These are phyloP conservation scores for Ustilago lituana DNA, from an alignment of 1,284 basidiomycete genomes.

Conservation along the genomic window DNA sequence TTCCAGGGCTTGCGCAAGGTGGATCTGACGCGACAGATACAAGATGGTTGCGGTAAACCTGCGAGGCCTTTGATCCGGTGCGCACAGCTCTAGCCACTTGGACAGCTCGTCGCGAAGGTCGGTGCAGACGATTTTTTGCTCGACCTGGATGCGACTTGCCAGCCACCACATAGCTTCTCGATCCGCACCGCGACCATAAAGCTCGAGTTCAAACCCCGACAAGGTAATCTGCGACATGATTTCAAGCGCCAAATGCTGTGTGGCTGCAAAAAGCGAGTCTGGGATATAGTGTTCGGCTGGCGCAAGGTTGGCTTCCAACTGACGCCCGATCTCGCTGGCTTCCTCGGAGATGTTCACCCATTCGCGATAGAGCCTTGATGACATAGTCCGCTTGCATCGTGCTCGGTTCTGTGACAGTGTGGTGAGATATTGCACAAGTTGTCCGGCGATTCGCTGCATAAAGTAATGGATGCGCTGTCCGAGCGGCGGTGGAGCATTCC, in stretches of 20 bases:
- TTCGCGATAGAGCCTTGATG: constrained; percentile 37
- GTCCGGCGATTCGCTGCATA: constrained; percentile 34
- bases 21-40: constrained; percentile 31
- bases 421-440: constrained; percentile 47
- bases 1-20: constrained; percentile 30
- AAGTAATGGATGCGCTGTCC: constrained; percentile 43
- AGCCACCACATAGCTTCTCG: constrained; percentile 46
- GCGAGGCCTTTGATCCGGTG: constrained; percentile 11
- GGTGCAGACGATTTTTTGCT: constrained; percentile 34
- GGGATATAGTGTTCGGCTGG: constrained; percentile 29
- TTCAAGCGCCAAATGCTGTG: constrained; percentile 74
- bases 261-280: constrained; percentile 68
- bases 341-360: constrained; percentile 47
- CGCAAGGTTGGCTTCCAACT: constrained; percentile 20
- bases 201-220: constrained; percentile 79
- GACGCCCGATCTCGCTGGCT: constrained; percentile 30
- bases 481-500: constrained; percentile 30
- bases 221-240: constrained; percentile 76
- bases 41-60: constrained; percentile 10
- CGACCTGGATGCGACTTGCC: constrained; percentile 37
- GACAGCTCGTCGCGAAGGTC: constrained; percentile 36
- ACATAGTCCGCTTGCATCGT: constrained; percentile 45
- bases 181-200: constrained; percentile 72
- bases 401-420: constrained; percentile 53
- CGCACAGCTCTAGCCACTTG: constrained; percentile 7